Conservation (phyloP, 176 grass and related monocot genomes). For the Poa pratensis region DNA sequence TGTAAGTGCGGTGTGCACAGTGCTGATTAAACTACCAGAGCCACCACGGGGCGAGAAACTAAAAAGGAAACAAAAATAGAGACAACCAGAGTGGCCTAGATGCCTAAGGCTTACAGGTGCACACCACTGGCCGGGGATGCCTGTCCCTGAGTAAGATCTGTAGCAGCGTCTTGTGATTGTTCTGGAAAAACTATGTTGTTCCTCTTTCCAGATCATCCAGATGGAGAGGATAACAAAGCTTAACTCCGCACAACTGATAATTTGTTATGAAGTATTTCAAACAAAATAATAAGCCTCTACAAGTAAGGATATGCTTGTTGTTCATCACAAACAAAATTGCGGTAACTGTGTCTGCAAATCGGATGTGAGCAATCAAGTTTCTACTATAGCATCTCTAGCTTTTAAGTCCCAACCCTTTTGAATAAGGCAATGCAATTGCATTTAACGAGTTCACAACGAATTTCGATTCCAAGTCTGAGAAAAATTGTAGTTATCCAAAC, state of each 20-base stretch:
- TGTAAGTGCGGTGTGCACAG: background rate
- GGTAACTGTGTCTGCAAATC: background rate
- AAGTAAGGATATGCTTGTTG: background rate
- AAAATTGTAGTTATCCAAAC: slow-evolving; percentile 7
- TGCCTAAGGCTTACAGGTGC: background rate
- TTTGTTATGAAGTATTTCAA: slow-evolving; percentile 29
- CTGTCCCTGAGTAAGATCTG: background rate
- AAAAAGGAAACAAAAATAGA: too few species aligned
- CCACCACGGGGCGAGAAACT: background rate
- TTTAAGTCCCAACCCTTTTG: background rate
- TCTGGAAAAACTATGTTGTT: background rate
- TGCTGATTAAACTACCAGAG: slow-evolving; percentile 9
- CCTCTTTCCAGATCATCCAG: background rate
- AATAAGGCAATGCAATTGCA: background rate
- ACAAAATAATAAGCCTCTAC: slow-evolving; percentile 30
- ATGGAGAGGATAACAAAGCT: background rate
- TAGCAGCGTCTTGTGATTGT: background rate
- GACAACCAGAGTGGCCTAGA: background rate
- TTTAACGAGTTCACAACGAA: slow-evolving; percentile 28
- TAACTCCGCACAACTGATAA: background rate
- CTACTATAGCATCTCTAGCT: slow-evolving; percentile 3
- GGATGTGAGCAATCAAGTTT: slow-evolving; percentile 20
- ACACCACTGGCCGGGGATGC: background rate
- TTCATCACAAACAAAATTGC: slow-evolving; percentile 13
- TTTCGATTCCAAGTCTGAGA: background rate